These are phyloP conservation scores for Xanthoconium stramineum DNA, from an alignment of 768 basidiomycete genomes.

Conservation along the genomic window DNA sequence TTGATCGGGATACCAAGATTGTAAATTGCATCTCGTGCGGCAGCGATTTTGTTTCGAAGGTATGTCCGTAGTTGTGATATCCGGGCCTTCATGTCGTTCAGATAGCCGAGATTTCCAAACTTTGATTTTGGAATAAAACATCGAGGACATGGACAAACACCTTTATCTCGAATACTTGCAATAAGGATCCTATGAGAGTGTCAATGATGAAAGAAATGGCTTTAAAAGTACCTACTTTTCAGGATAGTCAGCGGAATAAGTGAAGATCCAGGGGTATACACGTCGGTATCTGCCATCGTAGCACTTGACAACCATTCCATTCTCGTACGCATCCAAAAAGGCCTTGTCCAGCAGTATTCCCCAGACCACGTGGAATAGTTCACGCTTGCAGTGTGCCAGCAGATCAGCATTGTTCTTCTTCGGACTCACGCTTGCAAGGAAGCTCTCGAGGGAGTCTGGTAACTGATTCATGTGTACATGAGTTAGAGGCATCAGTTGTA, in stretches of 20 bases:
- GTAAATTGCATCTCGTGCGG: neutral
- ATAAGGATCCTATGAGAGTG: neutral
- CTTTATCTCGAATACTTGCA: neutral
- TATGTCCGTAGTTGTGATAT: neutral
- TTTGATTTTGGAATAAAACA: neutral
- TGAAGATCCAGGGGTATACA: neutral
- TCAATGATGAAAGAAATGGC: neutral
- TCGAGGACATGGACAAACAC: neutral
- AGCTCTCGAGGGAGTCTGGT: neutral
- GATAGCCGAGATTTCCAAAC: neutral
- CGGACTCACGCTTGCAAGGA: neutral
- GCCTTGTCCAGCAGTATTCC: neutral
- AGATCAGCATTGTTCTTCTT: neutral
- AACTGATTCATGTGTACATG: neutral
- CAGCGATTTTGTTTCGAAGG: neutral
- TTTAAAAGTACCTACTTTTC: neutral
- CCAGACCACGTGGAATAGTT: constrained; percentile 8
- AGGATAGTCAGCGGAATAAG: too few relatives aligned
- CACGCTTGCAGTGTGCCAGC: constrained; percentile 1
- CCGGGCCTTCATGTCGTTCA: neutral
- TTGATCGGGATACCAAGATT: neutral
- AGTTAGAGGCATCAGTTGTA: too few relatives aligned
- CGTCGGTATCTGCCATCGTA: neutral
- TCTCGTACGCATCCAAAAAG: too few relatives aligned
- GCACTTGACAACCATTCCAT: neutral